phyloP scores from a whole-genome alignment of 306 rosid species.

The Fagus sylvatica region DNA sequence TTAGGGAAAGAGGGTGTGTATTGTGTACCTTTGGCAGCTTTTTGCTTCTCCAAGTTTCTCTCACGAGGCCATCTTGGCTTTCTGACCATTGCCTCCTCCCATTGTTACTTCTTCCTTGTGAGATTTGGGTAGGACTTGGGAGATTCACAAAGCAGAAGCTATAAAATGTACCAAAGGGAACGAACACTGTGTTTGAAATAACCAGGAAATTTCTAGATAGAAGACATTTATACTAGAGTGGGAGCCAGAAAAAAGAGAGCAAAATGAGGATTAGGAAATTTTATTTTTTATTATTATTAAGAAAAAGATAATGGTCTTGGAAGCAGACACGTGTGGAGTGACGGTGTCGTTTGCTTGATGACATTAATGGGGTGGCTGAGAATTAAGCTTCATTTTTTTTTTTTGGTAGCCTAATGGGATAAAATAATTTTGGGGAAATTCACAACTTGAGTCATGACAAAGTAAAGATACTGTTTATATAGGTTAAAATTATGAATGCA shows the following conservation, averaged over 20 bases:
- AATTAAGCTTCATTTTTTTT: too few species aligned
- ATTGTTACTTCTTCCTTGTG: conserved; percentile 16
- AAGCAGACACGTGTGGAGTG: too few species aligned
- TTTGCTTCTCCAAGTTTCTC: conserved; percentile 57
- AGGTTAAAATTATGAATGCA: too few species aligned
- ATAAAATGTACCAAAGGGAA: background rate
- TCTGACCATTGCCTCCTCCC: conserved; percentile 60
- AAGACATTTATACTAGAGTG: background rate
- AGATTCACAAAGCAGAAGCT: background rate
- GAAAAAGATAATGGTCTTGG: too few species aligned
- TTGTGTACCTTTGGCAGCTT: conserved; percentile 33
- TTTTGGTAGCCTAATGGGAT: too few species aligned
- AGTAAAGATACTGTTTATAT: too few species aligned
- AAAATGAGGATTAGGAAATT: background rate
- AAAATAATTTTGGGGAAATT: too few species aligned
- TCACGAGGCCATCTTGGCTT: conserved; percentile 53
- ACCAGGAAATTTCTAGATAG: conserved; percentile 3
- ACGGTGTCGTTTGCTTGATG: too few species aligned
- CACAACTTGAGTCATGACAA: too few species aligned
- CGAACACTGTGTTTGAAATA: background rate
- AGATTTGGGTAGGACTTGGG: too few species aligned
- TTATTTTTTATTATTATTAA: too few species aligned
- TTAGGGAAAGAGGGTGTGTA: background rate
- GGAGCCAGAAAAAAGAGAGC: conserved; percentile 15
- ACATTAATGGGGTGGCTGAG: too few species aligned